These are phyloP conservation scores for Aphanomyces stellatus DNA, from an alignment of 352 stramenopile species.

Conservation along the genomic window DNA sequence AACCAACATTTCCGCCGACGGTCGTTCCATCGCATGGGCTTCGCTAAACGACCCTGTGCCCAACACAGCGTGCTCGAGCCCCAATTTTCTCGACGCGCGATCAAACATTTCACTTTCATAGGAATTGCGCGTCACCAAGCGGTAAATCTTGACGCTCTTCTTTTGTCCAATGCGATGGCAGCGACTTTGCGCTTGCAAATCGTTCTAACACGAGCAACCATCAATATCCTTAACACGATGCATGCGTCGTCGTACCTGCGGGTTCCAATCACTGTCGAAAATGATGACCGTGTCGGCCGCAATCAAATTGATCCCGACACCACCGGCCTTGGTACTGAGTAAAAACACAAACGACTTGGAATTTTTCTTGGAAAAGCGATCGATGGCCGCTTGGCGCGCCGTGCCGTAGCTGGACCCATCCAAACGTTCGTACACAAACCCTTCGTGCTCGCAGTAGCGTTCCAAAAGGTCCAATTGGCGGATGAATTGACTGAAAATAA, in stretches of 20 bases:
- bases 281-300: constrained; percentile 99
- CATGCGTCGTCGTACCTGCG: too few species aligned
- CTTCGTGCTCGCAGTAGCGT: constrained; percentile 87
- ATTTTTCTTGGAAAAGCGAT: constrained; percentile 93
- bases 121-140: constrained; percentile 96
- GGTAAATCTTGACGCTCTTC: constrained; percentile 96
- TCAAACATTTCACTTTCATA: constrained; percentile 99
- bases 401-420: constrained; percentile 87
- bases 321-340: constrained; percentile 96
- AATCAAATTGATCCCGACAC: constrained; percentile 97
- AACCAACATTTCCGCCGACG: constrained; percentile 91
- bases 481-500: constrained; percentile 95
- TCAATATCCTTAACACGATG: constrained; percentile 4
- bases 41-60: constrained; percentile 90
- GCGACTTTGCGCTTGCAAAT: constrained; percentile 80
- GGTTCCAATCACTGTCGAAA: constrained; percentile 99
- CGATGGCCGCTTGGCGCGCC: constrained; percentile 90
- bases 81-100: constrained; percentile 95
- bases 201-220: too few species aligned
- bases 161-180: constrained; percentile 99
- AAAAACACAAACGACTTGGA: constrained; percentile 98
- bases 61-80: constrained; percentile 97
- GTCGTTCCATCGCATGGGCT: constrained; percentile 76
- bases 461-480: constrained; percentile 91
- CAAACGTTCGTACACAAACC: constrained; percentile 83